Evolutionary conservation across 1,139 yeast genomes (phyloP).

Genomic region (Blastobotrys capitulatus): DNA sequence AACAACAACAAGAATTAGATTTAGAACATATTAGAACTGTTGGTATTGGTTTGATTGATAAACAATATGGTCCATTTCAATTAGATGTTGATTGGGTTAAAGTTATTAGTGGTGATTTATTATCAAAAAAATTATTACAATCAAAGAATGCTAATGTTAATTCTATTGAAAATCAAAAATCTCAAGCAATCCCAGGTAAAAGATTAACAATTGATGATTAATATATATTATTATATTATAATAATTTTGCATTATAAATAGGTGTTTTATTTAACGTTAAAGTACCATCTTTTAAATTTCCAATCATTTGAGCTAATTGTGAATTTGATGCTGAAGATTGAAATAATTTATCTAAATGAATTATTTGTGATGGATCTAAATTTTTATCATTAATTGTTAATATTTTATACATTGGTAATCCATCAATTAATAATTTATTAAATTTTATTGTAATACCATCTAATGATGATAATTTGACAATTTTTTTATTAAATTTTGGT

Average conservation of each 20-base stretch:
- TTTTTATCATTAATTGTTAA: not conserved
- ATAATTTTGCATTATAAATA: slow-evolving; percentile 4
- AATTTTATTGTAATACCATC: slow-evolving; percentile 14
- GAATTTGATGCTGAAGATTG: not conserved
- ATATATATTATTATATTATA: not conserved
- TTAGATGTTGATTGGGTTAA: slow-evolving; percentile 70
- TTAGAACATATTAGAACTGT: slow-evolving; percentile 62
- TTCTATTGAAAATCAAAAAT: not conserved
- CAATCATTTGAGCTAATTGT: not conserved
- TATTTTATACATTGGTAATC: slow-evolving; percentile 1
- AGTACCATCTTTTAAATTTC: slow-evolving; percentile 6
- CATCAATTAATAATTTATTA: not conserved
- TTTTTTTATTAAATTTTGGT: slow-evolving; percentile 8
- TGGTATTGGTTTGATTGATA: slow-evolving; percentile 76
- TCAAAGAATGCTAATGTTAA: slow-evolving; percentile 1
- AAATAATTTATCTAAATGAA: slow-evolving; percentile 1
- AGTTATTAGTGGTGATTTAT: slow-evolving; percentile 34
- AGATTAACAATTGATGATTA: slow-evolving; percentile 23
- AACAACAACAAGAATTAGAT: slow-evolving; percentile 61
- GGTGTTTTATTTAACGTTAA: slow-evolving; percentile 5
- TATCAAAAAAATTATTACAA: slow-evolving; percentile 11
- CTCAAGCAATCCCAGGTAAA: slow-evolving; percentile 21
- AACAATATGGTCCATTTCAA: slow-evolving; percentile 71
- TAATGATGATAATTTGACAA: slow-evolving; percentile 8
- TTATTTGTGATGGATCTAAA: not conserved